Evolutionary conservation across 75 land plant species (phyloP).

Genomic region (Pinus albicaulis): DNA sequence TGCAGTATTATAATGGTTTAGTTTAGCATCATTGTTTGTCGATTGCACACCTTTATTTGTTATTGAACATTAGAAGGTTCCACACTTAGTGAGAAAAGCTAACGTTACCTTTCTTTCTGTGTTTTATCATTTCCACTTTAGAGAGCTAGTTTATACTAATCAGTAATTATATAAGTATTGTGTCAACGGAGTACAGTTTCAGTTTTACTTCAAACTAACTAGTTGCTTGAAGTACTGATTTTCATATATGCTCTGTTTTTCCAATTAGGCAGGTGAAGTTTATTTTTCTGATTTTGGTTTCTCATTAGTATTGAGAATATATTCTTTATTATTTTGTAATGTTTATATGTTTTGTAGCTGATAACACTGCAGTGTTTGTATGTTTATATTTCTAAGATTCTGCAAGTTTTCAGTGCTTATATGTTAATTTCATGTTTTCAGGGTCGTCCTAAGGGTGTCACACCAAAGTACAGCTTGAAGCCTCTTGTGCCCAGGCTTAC

Average conservation of each 20-base stretch:
- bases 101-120: too few species aligned
- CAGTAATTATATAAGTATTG: too few species aligned
- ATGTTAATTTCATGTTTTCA: slow-evolving; percentile 14
- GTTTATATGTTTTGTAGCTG: too few species aligned
- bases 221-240: not conserved
- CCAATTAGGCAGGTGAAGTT: not conserved
- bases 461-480: slow-evolving; percentile 77
- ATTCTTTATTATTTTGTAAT: too few species aligned
- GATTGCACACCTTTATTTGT: too few species aligned
- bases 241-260: not conserved
- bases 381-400: not conserved
- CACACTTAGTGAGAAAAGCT: too few species aligned
- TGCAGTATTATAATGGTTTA: not conserved
- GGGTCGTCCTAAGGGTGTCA: slow-evolving; percentile 89
- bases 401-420: not conserved
- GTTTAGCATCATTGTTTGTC: not conserved
- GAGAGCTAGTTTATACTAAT: too few species aligned
- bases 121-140: too few species aligned
- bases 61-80: too few species aligned
- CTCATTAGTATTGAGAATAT: too few species aligned
- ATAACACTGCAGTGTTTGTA: not conserved
- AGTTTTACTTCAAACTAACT: too few species aligned
- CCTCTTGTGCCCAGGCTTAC: slow-evolving; percentile 74
- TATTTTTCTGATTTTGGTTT: not conserved
- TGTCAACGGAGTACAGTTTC: too few species aligned